Percentiles rank a stretch among this genome's conserved stretches.
These are phyloP conservation scores for Colletotrichum limetticola DNA, from an alignment of 2,329 filamentous ascomycete genomes.

Conservation along the genomic window DNA sequence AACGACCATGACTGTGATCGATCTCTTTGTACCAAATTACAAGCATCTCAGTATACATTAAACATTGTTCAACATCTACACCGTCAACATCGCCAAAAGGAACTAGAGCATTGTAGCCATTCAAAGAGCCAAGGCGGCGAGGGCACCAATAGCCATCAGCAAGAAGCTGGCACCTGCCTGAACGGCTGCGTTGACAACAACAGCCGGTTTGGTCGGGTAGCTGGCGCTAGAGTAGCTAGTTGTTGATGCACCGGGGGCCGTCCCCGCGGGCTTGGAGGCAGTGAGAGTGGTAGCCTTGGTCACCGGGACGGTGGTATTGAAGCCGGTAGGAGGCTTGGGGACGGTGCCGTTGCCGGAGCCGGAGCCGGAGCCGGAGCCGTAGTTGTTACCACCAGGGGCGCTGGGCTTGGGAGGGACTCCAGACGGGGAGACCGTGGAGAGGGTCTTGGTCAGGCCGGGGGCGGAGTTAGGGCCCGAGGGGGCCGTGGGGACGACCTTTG, in stretches of 20 bases:
- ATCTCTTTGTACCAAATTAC: background rate
- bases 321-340: background rate
- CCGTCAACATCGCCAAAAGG: background rate
- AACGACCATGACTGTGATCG: background rate
- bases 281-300: slow-evolving; percentile 8
- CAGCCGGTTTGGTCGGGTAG: slow-evolving; percentile 18
- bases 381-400: slow-evolving; percentile 40
- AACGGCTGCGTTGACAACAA: slow-evolving; percentile 24
- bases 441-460: background rate
- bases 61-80: background rate
- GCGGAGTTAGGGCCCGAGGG: background rate
- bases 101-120: background rate
- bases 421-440: background rate
- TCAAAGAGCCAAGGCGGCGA: slow-evolving; percentile 17
- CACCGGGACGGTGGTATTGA: slow-evolving; percentile 5
- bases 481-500: slow-evolving; percentile 1
- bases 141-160: slow-evolving; percentile 21
- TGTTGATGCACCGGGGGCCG: slow-evolving; percentile 16
- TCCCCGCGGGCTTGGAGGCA: slow-evolving; percentile 24
- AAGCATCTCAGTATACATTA: background rate
- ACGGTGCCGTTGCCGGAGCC: background rate
- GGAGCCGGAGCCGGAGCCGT: slow-evolving; percentile 40
- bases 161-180: slow-evolving; percentile 26
- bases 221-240: slow-evolving; percentile 11
- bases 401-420: slow-evolving; percentile 33